These are phyloP conservation scores for Naematelia encephala DNA, from an alignment of 768 basidiomycete genomes.

Conservation along the genomic window DNA sequence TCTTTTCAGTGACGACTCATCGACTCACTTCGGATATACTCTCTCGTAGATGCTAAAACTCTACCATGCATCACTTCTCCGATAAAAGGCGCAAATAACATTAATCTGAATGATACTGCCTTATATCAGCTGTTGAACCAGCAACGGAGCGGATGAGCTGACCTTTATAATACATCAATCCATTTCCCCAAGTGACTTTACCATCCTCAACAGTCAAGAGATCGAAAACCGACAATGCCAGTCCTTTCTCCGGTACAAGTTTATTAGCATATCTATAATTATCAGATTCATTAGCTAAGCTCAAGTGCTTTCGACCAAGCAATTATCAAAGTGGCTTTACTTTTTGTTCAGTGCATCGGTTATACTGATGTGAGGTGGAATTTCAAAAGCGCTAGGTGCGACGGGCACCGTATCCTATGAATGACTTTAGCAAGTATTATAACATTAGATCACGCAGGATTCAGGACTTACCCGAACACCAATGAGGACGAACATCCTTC, in stretches of 20 bases:
- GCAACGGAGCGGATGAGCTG: constrained; percentile 6
- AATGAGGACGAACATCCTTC: constrained; percentile 48
- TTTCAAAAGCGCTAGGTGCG: constrained; percentile 79
- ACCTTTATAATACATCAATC: constrained; percentile 93
- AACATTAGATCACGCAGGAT: not conserved
- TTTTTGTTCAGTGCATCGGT: constrained; percentile 87
- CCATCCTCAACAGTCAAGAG: constrained; percentile 82
- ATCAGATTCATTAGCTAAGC: not conserved
- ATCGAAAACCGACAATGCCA: constrained; percentile 88
- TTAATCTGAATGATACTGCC: constrained; percentile 78
- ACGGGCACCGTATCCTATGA: constrained; percentile 82
- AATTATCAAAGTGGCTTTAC: constrained; percentile 22
- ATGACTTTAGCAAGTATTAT: not conserved
- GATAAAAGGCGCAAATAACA: constrained; percentile 85
- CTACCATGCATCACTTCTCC: constrained; percentile 87
- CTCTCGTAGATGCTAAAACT: constrained; percentile 79
- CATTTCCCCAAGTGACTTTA: constrained; percentile 90
- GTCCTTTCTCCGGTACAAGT: constrained; percentile 76
- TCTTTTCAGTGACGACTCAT: not conserved
- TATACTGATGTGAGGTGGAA: constrained; percentile 73
- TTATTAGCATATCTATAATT: constrained; percentile 67
- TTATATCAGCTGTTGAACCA: not conserved
- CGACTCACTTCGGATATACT: constrained; percentile 73
- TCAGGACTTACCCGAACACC: constrained; percentile 33
- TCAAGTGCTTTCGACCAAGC: not conserved